Base-by-base conservation (phyloP, 441 rosid species). In the Corymbia citriodora region DNA sequence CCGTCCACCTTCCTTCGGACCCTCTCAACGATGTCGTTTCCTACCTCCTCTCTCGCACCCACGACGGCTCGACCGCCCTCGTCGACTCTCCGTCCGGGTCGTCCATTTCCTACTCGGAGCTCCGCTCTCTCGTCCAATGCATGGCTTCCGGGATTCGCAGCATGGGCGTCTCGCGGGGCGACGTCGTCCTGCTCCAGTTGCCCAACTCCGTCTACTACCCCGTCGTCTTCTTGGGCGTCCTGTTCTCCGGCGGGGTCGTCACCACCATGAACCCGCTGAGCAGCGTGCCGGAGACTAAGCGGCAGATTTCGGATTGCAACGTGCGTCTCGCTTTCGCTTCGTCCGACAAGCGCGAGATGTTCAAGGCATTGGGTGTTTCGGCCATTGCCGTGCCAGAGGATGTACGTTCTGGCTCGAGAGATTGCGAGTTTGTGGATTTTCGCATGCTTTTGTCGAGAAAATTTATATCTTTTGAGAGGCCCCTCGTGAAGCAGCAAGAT, bases 121-220 rank as follows among this genome's bases (percentile, higher is more conserved):
- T 98, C 45, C 90, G 92, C 70, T 87, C 91, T 36, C 79, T 94
- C 90, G 94, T 98, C 82, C 91, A 90, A 45, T 94, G 96, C 89
- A 85, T 96, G 87, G 97, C 98, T 89, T 91, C 94, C 52, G 95
- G 95, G 89, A 93, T 98, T 63, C 95, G 93, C 65, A 90, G 89
- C 82, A 53, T 94, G 54, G 98, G 98, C 54, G 65, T 97, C 70
- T 92, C 89, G 8, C 93, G 93, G 93, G 97, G 98, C 90, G 96
- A 97, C 65, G 95, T 94, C 52, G 96, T 98, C 40, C 91, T 96
- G 89, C 93, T 97, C 91, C 88, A 96, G 87, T 89, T 96, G 91
- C 99, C 98, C 40, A 98, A 97, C 91, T 96, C 97, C 79, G 89
- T 96, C 89, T 93, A 95, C 92, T 94, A 94, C 57, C 99, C 99